These are phyloP conservation scores for Cnidoscolus chayamansa DNA, from an alignment of 441 rosid genomes.

Conservation along the genomic window DNA sequence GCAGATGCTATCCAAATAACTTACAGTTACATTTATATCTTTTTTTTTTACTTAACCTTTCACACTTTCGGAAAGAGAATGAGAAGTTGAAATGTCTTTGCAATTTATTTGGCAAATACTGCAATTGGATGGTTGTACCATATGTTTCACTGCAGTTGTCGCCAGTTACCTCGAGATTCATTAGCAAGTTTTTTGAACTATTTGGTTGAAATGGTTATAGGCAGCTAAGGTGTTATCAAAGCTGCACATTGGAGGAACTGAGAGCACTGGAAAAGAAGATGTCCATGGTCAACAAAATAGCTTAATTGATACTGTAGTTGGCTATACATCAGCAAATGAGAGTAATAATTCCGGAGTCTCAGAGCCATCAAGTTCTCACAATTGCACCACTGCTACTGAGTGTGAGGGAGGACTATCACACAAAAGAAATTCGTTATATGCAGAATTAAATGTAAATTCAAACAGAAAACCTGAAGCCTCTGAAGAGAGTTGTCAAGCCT, in stretches of 20 bases:
- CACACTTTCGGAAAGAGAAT: not conserved
- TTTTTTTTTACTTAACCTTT: not conserved
- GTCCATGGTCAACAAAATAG: slow-evolving; percentile 24
- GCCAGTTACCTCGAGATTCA: not conserved
- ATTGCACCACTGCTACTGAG: slow-evolving; percentile 21
- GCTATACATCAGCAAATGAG: slow-evolving; percentile 24
- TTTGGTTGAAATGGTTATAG: slow-evolving; percentile 36
- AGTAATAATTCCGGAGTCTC: slow-evolving; percentile 18
- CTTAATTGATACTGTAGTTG: slow-evolving; percentile 18
- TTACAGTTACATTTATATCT: not conserved
- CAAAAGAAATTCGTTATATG: slow-evolving; percentile 22
- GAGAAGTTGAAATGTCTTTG: not conserved
- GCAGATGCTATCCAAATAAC: not conserved
- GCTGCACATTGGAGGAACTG: slow-evolving; percentile 45
- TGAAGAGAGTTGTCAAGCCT: slow-evolving; percentile 29
- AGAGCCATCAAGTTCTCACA: slow-evolving; percentile 30
- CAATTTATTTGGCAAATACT: not conserved
- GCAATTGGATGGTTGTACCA: too few species aligned
- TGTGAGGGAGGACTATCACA: slow-evolving; percentile 23
- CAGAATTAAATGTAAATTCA: slow-evolving; percentile 24
- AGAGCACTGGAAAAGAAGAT: slow-evolving; percentile 27
- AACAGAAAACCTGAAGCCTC: slow-evolving; percentile 23
- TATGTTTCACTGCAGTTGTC: not conserved
- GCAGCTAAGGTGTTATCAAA: slow-evolving; percentile 61
- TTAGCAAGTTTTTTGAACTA: slow-evolving; percentile 19